Evolutionary conservation across 441 rosid genomes (phyloP).

Genomic region (Gossypium aridum): DNA sequence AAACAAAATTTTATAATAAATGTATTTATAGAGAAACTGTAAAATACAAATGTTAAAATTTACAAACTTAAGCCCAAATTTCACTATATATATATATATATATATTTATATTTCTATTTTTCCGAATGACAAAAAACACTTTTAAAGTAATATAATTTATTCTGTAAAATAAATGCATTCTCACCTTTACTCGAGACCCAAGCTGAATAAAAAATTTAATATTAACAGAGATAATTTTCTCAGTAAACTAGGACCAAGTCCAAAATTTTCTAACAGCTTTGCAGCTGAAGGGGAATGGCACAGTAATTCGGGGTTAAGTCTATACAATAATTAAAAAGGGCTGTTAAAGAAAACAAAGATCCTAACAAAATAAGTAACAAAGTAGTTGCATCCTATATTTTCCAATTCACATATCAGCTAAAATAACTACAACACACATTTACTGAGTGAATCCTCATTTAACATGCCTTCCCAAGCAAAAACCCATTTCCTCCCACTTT

Average conservation of each 20-base stretch:
- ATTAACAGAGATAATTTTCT: neutral
- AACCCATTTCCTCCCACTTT: constrained; percentile 21
- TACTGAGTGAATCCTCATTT: neutral
- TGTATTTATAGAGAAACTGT: neutral
- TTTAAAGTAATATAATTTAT: no score
- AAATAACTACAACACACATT: neutral
- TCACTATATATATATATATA: no score
- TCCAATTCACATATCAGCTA: neutral
- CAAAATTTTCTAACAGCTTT: neutral
- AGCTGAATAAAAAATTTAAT: neutral
- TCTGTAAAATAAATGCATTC: neutral
- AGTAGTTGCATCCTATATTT: neutral
- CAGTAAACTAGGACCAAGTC: neutral
- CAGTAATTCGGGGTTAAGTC: neutral
- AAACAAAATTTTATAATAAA: neutral
- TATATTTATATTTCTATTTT: no score
- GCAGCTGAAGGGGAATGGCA: neutral
- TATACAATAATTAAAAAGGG: neutral
- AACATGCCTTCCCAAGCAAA: neutral
- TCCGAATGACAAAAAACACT: neutral
- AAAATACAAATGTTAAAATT: neutral
- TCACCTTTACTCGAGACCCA: neutral
- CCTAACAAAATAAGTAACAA: neutral
- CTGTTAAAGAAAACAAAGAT: neutral
- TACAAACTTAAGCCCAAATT: neutral